Base-by-base conservation (phyloP, 2,329 filamentous ascomycete genomes). In the Lecanosticta acicola region DNA sequence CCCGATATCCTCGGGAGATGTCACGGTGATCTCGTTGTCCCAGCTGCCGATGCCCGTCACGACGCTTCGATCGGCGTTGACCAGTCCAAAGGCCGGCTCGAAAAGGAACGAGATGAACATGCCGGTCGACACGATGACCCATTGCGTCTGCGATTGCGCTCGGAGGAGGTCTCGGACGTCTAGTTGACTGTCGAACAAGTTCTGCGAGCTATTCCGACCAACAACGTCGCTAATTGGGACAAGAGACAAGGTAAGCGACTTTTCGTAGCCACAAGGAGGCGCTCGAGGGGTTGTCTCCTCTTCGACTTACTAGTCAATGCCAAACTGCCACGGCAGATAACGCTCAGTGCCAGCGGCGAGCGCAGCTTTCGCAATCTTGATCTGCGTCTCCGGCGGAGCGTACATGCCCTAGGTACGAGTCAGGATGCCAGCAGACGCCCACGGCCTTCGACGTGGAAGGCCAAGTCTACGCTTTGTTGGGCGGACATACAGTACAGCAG, bases 301-400 rank as follows among this genome's bases (percentile, higher is more conserved):
- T n/a, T n/a, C n/a, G n/a, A n/a, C n/a, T n/a, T n/a, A n/a, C n/a
- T 87, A 87, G 59, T 87, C 80, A 18, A 85, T 77, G 1, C 84
- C 84, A 60, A 82, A 87, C 62, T 87, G 83, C 84, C 84, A 87
- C 0, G 84, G 83, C 14, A 87, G 73, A 58, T 75, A 87, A 0
- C 76, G 67, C 11, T 64, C 54, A 0, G 75, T 72, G 0, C 67
- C 63, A 0, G 76, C 79, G 9, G 64, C 61, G 0, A 86, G 63
- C 0, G 74, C 76, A 0, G 82, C 81, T 9, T 68, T 58, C 0
- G 76, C 65, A 14, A 86, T 66, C 55, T 83, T 83, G 1, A 71
- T 51, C 58, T 85, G 77, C 0, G 74, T 79, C 1, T 76, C 78
- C 0, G 71, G 44, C 0, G 76, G 73, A 0, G 77, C 66, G 0